phyloP scores from a whole-genome alignment of 129 eudicot genomes.

The Flaveria sonorensis region DNA sequence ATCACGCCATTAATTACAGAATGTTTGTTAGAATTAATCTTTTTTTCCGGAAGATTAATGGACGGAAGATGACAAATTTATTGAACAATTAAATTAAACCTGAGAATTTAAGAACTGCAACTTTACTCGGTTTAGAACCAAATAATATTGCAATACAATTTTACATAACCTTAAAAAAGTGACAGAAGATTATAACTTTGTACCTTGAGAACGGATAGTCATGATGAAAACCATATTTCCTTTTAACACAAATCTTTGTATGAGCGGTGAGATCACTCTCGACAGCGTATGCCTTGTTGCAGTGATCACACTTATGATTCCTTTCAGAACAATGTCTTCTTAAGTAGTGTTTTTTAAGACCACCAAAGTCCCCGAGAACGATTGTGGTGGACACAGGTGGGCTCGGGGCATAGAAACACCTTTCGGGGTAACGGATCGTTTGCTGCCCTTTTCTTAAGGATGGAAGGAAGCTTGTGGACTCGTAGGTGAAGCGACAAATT shows the following conservation, averaged over 20 bases:
- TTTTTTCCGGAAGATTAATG: neutral
- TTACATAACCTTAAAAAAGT: neutral
- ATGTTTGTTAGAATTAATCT: too few relatives aligned
- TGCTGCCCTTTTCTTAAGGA: conserved; percentile 31
- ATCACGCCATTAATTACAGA: too few relatives aligned
- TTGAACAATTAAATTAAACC: neutral
- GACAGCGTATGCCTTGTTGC: conserved; percentile 51
- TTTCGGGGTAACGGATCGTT: conserved; percentile 29
- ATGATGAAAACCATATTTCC: conserved; percentile 46
- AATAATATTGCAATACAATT: neutral
- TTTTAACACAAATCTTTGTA: conserved; percentile 45
- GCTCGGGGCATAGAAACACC: conserved; percentile 61
- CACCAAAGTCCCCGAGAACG: conserved; percentile 61
- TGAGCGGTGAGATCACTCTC: conserved; percentile 55
- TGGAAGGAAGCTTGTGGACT: conserved; percentile 55
- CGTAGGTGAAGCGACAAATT: conserved; percentile 55
- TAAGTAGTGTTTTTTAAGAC: conserved; percentile 56
- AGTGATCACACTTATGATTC: conserved; percentile 49
- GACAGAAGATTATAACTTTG: too few relatives aligned
- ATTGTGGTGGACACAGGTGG: conserved; percentile 50
- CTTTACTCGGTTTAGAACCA: neutral
- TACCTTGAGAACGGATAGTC: conserved; percentile 58
- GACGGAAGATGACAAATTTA: neutral
- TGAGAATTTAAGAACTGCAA: neutral
- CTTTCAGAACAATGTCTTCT: conserved; percentile 51